These are phyloP conservation scores for Cercophora sp. DNA, from an alignment of 495 filamentous ascomycete species.

Conservation along the genomic window DNA sequence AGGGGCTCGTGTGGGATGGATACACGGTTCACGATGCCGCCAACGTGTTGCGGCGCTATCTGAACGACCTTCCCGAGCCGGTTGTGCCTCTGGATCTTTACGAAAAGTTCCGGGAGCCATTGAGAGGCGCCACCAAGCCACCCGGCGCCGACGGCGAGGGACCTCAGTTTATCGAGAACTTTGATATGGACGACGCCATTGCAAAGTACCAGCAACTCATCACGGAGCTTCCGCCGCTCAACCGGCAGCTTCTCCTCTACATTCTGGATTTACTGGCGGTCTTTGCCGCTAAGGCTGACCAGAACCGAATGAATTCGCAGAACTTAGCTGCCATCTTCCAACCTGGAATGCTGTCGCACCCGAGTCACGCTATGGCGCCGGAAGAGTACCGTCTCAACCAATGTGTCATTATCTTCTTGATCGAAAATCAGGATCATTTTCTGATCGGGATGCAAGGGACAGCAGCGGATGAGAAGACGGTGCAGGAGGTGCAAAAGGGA, in stretches of 20 bases:
- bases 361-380: slow-evolving; percentile 89
- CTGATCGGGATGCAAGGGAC: slow-evolving; percentile 93
- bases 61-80: slow-evolving; percentile 92
- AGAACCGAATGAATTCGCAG: slow-evolving; percentile 91
- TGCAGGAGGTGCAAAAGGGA: slow-evolving; percentile 74
- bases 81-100: slow-evolving; percentile 96
- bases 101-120: slow-evolving; percentile 79
- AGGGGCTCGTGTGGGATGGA: slow-evolving; percentile 93
- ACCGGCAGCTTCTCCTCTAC: slow-evolving; percentile 92
- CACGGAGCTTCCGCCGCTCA: slow-evolving; percentile 85
- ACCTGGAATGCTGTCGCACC: slow-evolving; percentile 91
- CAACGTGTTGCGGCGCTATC: slow-evolving; percentile 90
- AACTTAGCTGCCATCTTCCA: slow-evolving; percentile 99
- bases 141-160: slow-evolving; percentile 58
- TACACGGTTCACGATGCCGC: slow-evolving; percentile 99
- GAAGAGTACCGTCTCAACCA: slow-evolving; percentile 92
- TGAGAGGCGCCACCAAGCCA: slow-evolving; percentile 71
- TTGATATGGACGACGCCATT: slow-evolving; percentile 75
- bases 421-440: slow-evolving; percentile 92
- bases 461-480: slow-evolving; percentile 79
- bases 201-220: slow-evolving; percentile 82
- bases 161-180: slow-evolving; percentile 56
- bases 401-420: slow-evolving; percentile 95
- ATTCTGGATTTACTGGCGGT: slow-evolving; percentile 97
- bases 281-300: slow-evolving; percentile 94